Base-by-base conservation (phyloP, 2,329 filamentous ascomycete genomes). In the Colletotrichum tropicicola region DNA sequence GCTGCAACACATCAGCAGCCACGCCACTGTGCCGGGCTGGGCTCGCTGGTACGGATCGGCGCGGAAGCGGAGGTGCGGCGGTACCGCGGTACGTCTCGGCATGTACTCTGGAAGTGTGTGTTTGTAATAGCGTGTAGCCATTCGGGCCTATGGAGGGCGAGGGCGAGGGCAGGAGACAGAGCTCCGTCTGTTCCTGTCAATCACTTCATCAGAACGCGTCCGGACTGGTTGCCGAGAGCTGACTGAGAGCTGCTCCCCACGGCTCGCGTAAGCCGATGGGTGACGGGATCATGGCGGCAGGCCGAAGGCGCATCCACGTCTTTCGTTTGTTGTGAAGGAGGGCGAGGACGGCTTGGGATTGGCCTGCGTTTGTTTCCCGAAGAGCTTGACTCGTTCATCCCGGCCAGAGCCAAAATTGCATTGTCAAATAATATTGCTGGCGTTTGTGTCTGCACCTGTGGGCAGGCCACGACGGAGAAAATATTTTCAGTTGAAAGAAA, bases 301-400 rank as follows among this genome's bases (percentile, higher is more conserved):
- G 43, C 27, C 28, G 39, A 15, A 37, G 12, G 57, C 47, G 47
- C 30, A 39, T 53, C 27, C 37, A n/a, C 41, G 30, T 51, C 9
- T 39, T 30, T 32, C 21, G 51, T 62, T 55, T 51, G 44, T 45
- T 61, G 57, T 45, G 32, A 43, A 48, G 49, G 62, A 65, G 62
- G 62, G 62, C 28, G 57, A 51, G 25, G 21, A 37, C 51, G 28
- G 44, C 10, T 32, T 56, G 15, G 57, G 57, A 65, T 52, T 65
- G 58, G 62, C 5, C 17, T 56, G 28, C 8, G n/a, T 23, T 56
- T 37, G n/a, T 45, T 35, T 56, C 17, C 37, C 23, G 17, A 21
- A n/a, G 28, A 53, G 57, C 62, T 65, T 62, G 62, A 56, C 43
- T 65, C 57, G 61, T 32, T 59, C 47, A 35, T 49, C 41, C 56